Evolutionary conservation across 2,329 filamentous ascomycete species (phyloP).

Genomic region (Alternaria triticimaculans): DNA sequence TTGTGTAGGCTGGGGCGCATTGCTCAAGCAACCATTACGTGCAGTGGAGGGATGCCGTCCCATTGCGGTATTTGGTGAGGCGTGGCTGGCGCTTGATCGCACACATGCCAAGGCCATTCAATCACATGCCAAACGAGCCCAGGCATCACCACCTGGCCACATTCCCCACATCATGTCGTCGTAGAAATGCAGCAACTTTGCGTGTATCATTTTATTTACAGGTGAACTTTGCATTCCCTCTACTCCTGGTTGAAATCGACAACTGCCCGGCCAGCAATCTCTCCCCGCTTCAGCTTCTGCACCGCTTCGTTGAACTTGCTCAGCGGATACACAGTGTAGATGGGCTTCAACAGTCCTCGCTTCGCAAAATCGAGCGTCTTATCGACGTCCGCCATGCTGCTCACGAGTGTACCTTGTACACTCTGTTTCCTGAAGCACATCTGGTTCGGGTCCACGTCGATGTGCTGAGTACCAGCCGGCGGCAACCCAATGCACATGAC

Average conservation of each 20-base stretch:
- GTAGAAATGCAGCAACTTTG: background rate
- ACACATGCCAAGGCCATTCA: conserved; percentile 11
- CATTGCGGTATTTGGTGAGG: background rate
- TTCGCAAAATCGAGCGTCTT: conserved; percentile 57
- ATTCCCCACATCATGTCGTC: background rate
- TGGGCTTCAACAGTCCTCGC: conserved; percentile 58
- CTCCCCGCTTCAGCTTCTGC: conserved; percentile 56
- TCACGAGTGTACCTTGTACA: conserved; percentile 51
- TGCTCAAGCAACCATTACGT: conserved; percentile 33
- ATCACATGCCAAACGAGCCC: conserved; percentile 5
- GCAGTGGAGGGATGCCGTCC: background rate
- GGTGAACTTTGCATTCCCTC: background rate
- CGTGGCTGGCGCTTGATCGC: conserved; percentile 25
- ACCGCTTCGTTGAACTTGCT: conserved; percentile 59
- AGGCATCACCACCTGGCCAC: background rate
- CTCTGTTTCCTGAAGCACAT: conserved; percentile 47
- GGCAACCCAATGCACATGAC: conserved; percentile 61
- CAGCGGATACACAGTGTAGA: conserved; percentile 57
- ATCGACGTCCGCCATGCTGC: conserved; percentile 57
- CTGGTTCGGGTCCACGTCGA: conserved; percentile 44
- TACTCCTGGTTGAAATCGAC: conserved; percentile 59
- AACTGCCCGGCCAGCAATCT: conserved; percentile 61
- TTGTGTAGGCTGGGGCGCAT: conserved; percentile 28
- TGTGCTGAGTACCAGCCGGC: conserved; percentile 35
- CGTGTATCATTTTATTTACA: background rate